Evolutionary conservation across 139 green algal species (phyloP), one percentile per base, ranked within the genome.

Genomic region (Pleodorina starrii): DNA sequence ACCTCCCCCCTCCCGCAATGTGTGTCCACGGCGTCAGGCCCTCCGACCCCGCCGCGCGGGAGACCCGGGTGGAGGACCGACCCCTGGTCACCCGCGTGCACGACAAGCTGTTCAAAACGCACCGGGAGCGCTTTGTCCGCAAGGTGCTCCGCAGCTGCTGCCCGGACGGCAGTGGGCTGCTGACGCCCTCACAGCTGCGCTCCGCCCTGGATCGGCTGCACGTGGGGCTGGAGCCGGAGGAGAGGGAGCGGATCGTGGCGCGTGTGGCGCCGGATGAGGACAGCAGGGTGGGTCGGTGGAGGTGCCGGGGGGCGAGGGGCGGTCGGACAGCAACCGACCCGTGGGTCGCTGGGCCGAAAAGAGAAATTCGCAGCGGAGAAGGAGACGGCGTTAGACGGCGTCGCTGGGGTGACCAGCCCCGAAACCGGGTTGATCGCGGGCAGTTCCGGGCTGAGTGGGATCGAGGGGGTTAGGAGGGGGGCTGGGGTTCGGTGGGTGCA

Each of bases 111-210:
- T 89, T 89, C 48, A 89, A 59, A 11, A 57, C 68, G 21, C 44
- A 46, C 48, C 25, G 36, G 36, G 69, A 88, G 87, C 59, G 38
- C 27, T 91, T 60, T 14, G 40, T 87, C 32, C 77, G 59, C 46
- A 87, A 87, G 66, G 87, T 91, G 87, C 87, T 91, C 42, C 76
- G 77, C 35, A 87, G 75, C 44, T 91, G 80, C 74, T 2, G 25
- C 29, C 16, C 4, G 14, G 66, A 72, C 77, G 50, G 50, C 63
- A 59, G 46, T 12, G 87, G 87, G 0, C 57, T 84, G 25, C 63
- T 91, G 0, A 54, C 66, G 0, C 44, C 29, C 36, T 77, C 83
- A 14, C 63, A 86, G 42, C 63, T 91, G 36, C 48, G 77, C 17
- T 11, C 66, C 23, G 87, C 87, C 16, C 63, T 91, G 63, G 77